These are phyloP conservation scores for Chaetomiaceae sp. DNA, from an alignment of 2,329 filamentous ascomycete genomes.

Conservation along the genomic window DNA sequence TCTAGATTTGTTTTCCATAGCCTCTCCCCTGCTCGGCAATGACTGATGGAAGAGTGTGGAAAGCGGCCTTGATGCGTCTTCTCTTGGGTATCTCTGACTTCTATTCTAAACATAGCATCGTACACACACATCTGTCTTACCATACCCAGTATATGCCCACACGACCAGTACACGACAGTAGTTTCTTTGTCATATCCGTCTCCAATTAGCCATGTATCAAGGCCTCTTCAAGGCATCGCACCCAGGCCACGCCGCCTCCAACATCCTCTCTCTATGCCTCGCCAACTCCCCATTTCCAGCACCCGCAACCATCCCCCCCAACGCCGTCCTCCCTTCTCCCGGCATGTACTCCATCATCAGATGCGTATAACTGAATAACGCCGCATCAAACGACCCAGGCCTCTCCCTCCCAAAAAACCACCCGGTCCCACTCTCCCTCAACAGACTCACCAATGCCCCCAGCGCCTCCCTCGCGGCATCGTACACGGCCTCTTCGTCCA, in stretches of 20 bases:
- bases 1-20: too few species aligned
- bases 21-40: too few species aligned
- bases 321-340: neutral
- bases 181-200: too few species aligned
- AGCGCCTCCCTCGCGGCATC: conserved; percentile 43
- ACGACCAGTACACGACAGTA: too few species aligned
- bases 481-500: conserved; percentile 37
- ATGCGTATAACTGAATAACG: conserved; percentile 85
- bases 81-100: neutral
- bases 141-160: too few species aligned
- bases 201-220: too few species aligned
- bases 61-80: neutral
- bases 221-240: conserved; percentile 2
- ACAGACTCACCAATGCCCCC: conserved; percentile 41
- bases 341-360: conserved; percentile 52
- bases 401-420: conserved; percentile 48
- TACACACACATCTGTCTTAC: neutral
- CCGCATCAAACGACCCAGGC: conserved; percentile 80
- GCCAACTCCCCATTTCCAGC: conserved; percentile 22
- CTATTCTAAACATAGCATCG: neutral
- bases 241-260: conserved; percentile 29
- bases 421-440: conserved; percentile 28
- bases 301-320: conserved; percentile 18
- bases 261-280: conserved; percentile 35
- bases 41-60: neutral